Evolutionary conservation across 2,329 filamentous ascomycete genomes (phyloP).

Genomic region (Boeremia lycopersici): DNA sequence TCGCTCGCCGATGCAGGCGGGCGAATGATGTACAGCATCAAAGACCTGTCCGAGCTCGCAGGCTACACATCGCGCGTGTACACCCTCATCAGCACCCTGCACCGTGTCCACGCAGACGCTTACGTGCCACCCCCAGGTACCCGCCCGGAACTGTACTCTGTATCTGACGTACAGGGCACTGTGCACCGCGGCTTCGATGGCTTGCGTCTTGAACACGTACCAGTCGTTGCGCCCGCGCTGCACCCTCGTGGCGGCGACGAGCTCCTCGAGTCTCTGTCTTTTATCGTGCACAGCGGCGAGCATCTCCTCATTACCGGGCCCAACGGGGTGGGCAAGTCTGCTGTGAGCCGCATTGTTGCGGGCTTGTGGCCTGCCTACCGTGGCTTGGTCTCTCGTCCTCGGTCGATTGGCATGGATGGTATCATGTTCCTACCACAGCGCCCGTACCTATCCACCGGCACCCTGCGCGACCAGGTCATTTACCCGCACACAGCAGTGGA

Average conservation of each 20-base stretch:
- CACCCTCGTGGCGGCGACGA: constrained; percentile 93
- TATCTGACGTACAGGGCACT: constrained; percentile 91
- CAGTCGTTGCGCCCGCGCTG: constrained; percentile 84
- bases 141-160: constrained; percentile 80
- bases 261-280: constrained; percentile 83
- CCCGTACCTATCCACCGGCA: constrained; percentile 89
- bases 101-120: constrained; percentile 88
- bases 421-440: constrained; percentile 99
- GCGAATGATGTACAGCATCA: constrained; percentile 99
- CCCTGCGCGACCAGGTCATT: constrained; percentile 94
- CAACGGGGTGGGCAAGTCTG: constrained; percentile 92
- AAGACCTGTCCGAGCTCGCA: constrained; percentile 92
- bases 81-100: constrained; percentile 90
- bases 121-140: constrained; percentile 73
- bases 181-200: constrained; percentile 95
- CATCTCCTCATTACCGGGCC: constrained; percentile 93
- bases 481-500: constrained; percentile 95
- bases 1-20: constrained; percentile 95
- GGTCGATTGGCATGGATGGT: constrained; percentile 79
- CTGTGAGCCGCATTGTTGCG: constrained; percentile 84
- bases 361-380: constrained; percentile 97
- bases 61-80: constrained; percentile 97
- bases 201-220: constrained; percentile 89
- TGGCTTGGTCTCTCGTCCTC: constrained; percentile 86
- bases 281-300: constrained; percentile 88